Percentiles rank a stretch among this genome's conserved stretches.
Evolutionary conservation across 495 filamentous ascomycete genomes (phyloP).

Genomic region (Bombardia bombarda): DNA sequence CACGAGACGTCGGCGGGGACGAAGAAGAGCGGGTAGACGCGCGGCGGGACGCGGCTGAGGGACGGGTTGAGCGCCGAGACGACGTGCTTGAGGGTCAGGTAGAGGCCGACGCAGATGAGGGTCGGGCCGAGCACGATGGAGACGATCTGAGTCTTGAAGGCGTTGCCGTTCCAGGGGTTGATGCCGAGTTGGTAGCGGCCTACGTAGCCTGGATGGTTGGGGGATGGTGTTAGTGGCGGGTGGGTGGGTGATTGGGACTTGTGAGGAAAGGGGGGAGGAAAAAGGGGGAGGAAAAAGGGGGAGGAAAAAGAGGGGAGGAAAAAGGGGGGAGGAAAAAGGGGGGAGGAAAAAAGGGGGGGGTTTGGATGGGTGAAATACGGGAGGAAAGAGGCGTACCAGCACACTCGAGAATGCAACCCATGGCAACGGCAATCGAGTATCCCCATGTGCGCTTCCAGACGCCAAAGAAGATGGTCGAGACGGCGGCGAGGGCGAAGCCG

Average conservation of each 20-base stretch:
- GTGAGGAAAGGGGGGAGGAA: not conserved
- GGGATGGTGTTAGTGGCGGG: too few relatives aligned
- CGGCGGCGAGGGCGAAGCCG: slow-evolving; percentile 44
- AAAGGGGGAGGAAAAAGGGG: too few relatives aligned
- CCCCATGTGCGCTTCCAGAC: slow-evolving; percentile 59
- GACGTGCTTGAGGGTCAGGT: slow-evolving; percentile 58
- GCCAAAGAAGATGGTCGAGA: slow-evolving; percentile 41
- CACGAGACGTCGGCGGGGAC: slow-evolving; percentile 60
- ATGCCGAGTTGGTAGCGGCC: slow-evolving; percentile 48
- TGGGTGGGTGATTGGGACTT: not conserved
- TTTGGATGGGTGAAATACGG: not conserved
- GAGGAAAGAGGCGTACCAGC: slow-evolving; percentile 20
- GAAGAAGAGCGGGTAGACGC: slow-evolving; percentile 55
- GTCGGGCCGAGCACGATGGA: slow-evolving; percentile 60
- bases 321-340: too few relatives aligned
- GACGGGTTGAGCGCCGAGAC: slow-evolving; percentile 43
- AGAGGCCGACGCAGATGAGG: slow-evolving; percentile 57
- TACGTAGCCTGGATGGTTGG: slow-evolving; percentile 46
- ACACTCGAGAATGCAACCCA: slow-evolving; percentile 36
- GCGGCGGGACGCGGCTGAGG: slow-evolving; percentile 48
- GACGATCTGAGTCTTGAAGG: slow-evolving; percentile 62
- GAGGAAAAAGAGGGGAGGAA: too few relatives aligned
- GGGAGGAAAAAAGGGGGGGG: not conserved
- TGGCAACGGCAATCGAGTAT: slow-evolving; percentile 42
- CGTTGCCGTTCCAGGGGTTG: slow-evolving; percentile 50